Evolutionary conservation across 805 yeast genomes (phyloP), one percentile per base, ranked within the genome.

Genomic region (Wickerhamiella allomyrinae): DNA sequence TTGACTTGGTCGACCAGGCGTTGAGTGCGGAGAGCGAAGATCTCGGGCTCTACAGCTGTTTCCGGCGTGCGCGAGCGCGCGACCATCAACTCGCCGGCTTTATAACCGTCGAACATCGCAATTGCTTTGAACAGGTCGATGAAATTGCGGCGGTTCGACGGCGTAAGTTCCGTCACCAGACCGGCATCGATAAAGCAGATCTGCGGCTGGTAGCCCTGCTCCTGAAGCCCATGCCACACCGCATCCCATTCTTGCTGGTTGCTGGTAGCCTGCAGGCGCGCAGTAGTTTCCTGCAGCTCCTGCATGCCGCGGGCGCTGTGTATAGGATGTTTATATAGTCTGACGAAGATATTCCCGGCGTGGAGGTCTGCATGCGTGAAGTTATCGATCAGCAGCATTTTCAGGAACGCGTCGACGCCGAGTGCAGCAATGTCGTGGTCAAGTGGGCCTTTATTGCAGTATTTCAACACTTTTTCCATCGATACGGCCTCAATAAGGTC

Each of bases 351-450:
- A 58, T 91, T 91, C 3, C 99, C 99, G 0, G 98, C 96, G 52
- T 91, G 99, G 45, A 91, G 67, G 62, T 91, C 99, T 0, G 97
- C 89, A 59, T 91, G 99, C 35, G 87, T 84, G 59, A 91, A 91
- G 58, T 91, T 87, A 62, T 91, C 94, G 41, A 89, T 61, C 40
- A 91, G 79, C 47, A 91, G 67, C 99, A 91, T 91, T 53, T 86
- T 81, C 48, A 91, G 66, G 53, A 91, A 91, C 3, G 96, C 82
- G 57, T 91, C 94, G 20, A 91, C 73, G 7, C 94, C 82, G 47
- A 80, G 79, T 54, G 82, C 86, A 54, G 87, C 76, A 34, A 84
- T 68, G 58, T 55, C 66, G 40, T 54, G 66, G 56, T 51, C 82
- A 64, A 60, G 58, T 20, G 58, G 52, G 3, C 58, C 50, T 15